Evolutionary conservation across 768 basidiomycete species (phyloP), one percentile per base, ranked within the genome.

Genomic region (Pleurotus tuber-regium): DNA sequence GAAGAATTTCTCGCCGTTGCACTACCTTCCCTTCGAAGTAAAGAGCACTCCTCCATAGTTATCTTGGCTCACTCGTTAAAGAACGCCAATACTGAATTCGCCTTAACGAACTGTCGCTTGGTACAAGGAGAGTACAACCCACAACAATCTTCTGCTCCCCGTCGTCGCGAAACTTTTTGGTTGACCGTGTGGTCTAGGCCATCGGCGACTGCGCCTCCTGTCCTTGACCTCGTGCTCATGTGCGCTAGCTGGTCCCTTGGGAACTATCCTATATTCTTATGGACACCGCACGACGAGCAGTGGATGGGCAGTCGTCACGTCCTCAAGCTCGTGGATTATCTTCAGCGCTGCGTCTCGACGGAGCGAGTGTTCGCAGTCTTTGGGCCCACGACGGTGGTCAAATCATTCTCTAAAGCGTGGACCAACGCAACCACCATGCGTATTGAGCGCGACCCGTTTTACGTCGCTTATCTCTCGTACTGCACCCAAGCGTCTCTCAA

Each of bases 291-390:
- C 18, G 16, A 55, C 7, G 61, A 63, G 21, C 12, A 57, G 60
- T 51, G 50, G 59, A 2, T 76, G 25, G 46, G 36, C 4, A 66
- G n/a, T 65, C 38, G 71, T 74, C 10, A 56, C 79, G 16, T 51
- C 57, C 29, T n/a, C n/a, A 62, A 63, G 48, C 61, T 81, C 14
- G 66, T 66, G 4, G 66, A 68, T 19, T 67, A 69, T 56, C 61
- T 82, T 31, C 57, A 54, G 8, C 60, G 52, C 21, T 70, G 68
- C 43, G 69, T 79, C 10, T 66, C 69, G 1, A 65, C 67, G 0
- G 67, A 68, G 44, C 77, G 79, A 46, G 75, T 80, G 36, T 81
- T 76, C 62, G 74, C 80, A 43, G 64, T 81, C 31, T 82, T 80
- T 56, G 78, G 78, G 29, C 66, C 68, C 55, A 66, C 70, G 0